Evolutionary conservation across 2,329 filamentous ascomycete genomes (phyloP).

Genomic region (Drechslerella coelobrocha): DNA sequence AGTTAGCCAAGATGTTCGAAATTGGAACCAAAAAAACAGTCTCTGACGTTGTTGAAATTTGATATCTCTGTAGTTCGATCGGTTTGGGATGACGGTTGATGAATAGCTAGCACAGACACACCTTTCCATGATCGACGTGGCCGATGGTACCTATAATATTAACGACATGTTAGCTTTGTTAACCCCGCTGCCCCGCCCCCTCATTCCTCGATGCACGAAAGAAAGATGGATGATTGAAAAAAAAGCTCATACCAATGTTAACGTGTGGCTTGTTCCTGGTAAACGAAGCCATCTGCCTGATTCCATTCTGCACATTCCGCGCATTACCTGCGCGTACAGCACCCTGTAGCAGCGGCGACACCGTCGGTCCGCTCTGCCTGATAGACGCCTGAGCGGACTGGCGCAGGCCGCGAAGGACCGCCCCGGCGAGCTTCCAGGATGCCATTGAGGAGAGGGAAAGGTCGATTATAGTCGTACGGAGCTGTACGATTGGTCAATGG

Average conservation of each 20-base stretch:
- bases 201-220: constrained; percentile 16
- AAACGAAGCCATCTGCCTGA: constrained; percentile 62
- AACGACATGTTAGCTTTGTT: constrained; percentile 16
- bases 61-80: too few relatives aligned
- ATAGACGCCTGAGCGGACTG: constrained; percentile 45
- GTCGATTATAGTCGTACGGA: not conserved
- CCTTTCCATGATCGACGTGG: constrained; percentile 99
- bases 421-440: constrained; percentile 54
- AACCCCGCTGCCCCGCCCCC: constrained; percentile 47
- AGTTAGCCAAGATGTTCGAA: not conserved
- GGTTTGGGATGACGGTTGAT: too few relatives aligned
- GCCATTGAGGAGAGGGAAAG: constrained; percentile 53
- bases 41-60: too few relatives aligned
- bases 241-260: constrained; percentile 77
- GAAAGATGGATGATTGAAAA: constrained; percentile 3
- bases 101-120: constrained; percentile 59
- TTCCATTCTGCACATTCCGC: constrained; percentile 24
- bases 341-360: constrained; percentile 44
- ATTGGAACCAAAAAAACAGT: too few relatives aligned
- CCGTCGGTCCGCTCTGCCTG: constrained; percentile 48
- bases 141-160: constrained; percentile 81
- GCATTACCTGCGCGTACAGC: constrained; percentile 58
- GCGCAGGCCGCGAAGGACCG: constrained; percentile 52
- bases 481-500: not conserved
- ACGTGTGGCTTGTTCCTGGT: constrained; percentile 96